Conservation (phyloP, 2,329 filamentous ascomycete species). For the Albifimbria verrucaria region DNA sequence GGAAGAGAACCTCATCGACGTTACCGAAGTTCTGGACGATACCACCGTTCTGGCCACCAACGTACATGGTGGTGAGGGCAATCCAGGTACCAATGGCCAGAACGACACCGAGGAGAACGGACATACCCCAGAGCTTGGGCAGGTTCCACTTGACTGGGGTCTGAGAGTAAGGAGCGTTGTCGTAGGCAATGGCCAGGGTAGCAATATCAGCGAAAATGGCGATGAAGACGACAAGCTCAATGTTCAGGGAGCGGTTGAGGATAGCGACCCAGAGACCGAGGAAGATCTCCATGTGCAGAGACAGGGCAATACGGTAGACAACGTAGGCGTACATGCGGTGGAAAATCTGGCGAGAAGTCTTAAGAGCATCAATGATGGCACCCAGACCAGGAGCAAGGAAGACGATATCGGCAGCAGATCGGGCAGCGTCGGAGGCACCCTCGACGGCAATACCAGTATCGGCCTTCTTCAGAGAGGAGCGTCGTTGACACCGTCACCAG, state of each 20-base stretch:
- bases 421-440: constrained; percentile 85
- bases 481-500: constrained; percentile 93
- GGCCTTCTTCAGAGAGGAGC: constrained; percentile 90
- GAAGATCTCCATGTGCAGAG: constrained; percentile 88
- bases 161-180: constrained; percentile 84
- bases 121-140: constrained; percentile 92
- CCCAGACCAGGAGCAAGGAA: constrained; percentile 89
- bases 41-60: constrained; percentile 66
- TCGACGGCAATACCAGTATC: constrained; percentile 95
- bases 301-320: constrained; percentile 90
- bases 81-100: constrained; percentile 86
- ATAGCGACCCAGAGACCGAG: constrained; percentile 89
- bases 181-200: constrained; percentile 88
- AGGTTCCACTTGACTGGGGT: constrained; percentile 93
- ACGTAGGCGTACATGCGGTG: constrained; percentile 97
- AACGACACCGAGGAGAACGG: constrained; percentile 75
- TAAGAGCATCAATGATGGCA: constrained; percentile 88
- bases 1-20: constrained; percentile 79
- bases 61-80: constrained; percentile 80
- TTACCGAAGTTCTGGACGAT: constrained; percentile 88
- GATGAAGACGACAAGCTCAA: constrained; percentile 88
- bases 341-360: constrained; percentile 92
- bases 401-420: constrained; percentile 88
- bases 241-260: constrained; percentile 78
- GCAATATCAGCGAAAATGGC: constrained; percentile 93